These are phyloP conservation scores for Candida orba DNA, from an alignment of 805 yeast species.

Conservation along the genomic window DNA sequence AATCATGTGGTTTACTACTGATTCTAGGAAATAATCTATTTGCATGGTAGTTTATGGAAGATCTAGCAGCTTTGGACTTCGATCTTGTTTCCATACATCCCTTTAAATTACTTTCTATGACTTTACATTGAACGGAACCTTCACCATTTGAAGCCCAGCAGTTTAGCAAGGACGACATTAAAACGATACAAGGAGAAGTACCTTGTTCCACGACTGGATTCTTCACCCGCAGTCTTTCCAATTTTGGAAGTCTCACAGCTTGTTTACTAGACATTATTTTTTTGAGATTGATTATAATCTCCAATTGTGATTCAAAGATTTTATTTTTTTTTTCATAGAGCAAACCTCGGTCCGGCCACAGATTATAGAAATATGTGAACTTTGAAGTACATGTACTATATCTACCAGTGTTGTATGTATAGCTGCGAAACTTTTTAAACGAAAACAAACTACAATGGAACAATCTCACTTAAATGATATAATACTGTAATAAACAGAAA, in stretches of 20 bases:
- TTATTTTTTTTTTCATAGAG: not conserved
- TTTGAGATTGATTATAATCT: not conserved
- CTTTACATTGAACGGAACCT: slow-evolving; percentile 60
- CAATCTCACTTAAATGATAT: too few relatives aligned
- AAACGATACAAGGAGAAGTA: slow-evolving; percentile 67
- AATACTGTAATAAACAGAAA: not conserved
- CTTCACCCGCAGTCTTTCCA: slow-evolving; percentile 66
- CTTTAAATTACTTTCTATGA: slow-evolving; percentile 63
- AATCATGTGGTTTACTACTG: slow-evolving; percentile 42
- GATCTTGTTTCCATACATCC: slow-evolving; percentile 52
- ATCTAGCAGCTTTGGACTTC: slow-evolving; percentile 23
- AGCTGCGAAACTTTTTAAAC: too few relatives aligned
- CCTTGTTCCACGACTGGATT: slow-evolving; percentile 50
- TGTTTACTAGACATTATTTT: slow-evolving; percentile 28
- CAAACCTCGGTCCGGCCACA: not conserved
- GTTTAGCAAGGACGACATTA: slow-evolving; percentile 78
- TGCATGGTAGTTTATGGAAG: slow-evolving; percentile 47
- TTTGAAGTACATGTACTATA: too few relatives aligned
- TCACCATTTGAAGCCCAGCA: slow-evolving; percentile 98
- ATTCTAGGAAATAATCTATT: slow-evolving; percentile 42
- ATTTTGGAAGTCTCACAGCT: slow-evolving; percentile 56
- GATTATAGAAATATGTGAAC: too few relatives aligned
- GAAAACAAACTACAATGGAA: too few relatives aligned
- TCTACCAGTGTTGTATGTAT: too few relatives aligned
- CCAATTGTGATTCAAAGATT: not conserved